Conservation (phyloP, 208 protist species). For the Vickermania spadyakhi region DNA sequence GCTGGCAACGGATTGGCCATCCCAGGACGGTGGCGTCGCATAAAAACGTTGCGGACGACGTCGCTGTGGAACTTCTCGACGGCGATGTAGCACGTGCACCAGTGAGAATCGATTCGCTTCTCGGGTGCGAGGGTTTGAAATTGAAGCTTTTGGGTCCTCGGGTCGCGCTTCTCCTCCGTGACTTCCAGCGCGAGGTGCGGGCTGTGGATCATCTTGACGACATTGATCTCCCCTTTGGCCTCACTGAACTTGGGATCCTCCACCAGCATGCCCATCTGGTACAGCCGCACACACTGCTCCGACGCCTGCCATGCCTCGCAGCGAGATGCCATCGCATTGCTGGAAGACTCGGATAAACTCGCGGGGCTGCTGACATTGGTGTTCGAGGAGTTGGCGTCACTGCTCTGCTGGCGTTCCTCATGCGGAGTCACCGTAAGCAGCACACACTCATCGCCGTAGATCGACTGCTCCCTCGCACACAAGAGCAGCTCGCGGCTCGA, state of each 20-base stretch:
- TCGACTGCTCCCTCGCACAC: conserved; percentile 70
- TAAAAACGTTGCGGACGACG: conserved; percentile 73
- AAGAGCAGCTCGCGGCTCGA: conserved; percentile 61
- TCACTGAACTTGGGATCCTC: conserved; percentile 17
- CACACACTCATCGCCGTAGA: conserved; percentile 81
- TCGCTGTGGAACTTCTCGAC: conserved; percentile 75
- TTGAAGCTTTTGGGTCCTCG: conserved; percentile 30
- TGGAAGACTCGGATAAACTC: background rate
- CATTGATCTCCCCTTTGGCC: conserved; percentile 10
- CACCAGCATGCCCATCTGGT: conserved; percentile 51
- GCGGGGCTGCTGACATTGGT: background rate
- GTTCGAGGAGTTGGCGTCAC: conserved; percentile 1
- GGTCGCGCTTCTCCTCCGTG: conserved; percentile 62
- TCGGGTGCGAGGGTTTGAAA: conserved; percentile 59
- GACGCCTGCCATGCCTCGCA: conserved; percentile 86
- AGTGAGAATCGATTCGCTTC: conserved; percentile 67
- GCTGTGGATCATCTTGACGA: conserved; percentile 33
- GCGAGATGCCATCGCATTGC: conserved; percentile 17
- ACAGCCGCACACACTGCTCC: conserved; percentile 78
- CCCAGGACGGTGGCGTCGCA: conserved; percentile 74
- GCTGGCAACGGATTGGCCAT: conserved; percentile 54
- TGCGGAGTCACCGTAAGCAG: conserved; percentile 63
- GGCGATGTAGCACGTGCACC: conserved; percentile 85
- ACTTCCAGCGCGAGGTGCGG: conserved; percentile 51
- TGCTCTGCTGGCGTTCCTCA: background rate